Conservation (phyloP, 2,329 filamentous ascomycete species). For the Pyrenophora seminiperda region DNA sequence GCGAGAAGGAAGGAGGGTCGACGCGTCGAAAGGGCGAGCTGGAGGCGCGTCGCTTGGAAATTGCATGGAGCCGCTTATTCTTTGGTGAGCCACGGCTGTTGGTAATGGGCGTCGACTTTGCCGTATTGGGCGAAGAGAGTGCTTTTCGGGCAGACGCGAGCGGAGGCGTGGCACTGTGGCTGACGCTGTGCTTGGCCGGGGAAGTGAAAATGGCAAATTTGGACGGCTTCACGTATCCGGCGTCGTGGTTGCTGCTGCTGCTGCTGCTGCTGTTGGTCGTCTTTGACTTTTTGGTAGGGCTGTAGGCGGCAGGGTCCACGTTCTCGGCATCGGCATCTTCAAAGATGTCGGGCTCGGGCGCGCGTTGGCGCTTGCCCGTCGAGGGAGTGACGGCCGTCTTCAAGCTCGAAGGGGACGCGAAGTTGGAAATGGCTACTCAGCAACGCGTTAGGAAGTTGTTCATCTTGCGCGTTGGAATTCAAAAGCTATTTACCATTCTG, state of each 20-base stretch:
- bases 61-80: constrained; percentile 69
- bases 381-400: constrained; percentile 37
- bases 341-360: constrained; percentile 50
- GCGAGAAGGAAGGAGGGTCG: constrained; percentile 68
- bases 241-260: constrained; percentile 25
- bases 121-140: constrained; percentile 50
- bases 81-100: constrained; percentile 76
- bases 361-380: constrained; percentile 54
- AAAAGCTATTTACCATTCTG: constrained; percentile 62
- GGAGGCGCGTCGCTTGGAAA: constrained; percentile 69
- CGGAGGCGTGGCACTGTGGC: constrained; percentile 35
- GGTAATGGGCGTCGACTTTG: constrained; percentile 51
- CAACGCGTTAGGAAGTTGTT: constrained; percentile 31
- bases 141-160: constrained; percentile 45
- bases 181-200: constrained; percentile 29
- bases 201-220: constrained; percentile 47
- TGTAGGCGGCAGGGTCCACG: constrained; percentile 59
- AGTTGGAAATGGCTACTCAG: constrained; percentile 39
- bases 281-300: constrained; percentile 61
- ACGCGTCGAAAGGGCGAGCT: constrained; percentile 68
- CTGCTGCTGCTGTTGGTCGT: too few relatives aligned
- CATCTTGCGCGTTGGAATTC: not conserved
- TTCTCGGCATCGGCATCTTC: constrained; percentile 63
- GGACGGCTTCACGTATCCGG: constrained; percentile 47
- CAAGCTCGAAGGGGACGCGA: constrained; percentile 36